Percentiles rank a stretch among this genome's conserved stretches.
Conservation (phyloP, 495 filamentous ascomycete species). For the Penicillium odoratum region DNA sequence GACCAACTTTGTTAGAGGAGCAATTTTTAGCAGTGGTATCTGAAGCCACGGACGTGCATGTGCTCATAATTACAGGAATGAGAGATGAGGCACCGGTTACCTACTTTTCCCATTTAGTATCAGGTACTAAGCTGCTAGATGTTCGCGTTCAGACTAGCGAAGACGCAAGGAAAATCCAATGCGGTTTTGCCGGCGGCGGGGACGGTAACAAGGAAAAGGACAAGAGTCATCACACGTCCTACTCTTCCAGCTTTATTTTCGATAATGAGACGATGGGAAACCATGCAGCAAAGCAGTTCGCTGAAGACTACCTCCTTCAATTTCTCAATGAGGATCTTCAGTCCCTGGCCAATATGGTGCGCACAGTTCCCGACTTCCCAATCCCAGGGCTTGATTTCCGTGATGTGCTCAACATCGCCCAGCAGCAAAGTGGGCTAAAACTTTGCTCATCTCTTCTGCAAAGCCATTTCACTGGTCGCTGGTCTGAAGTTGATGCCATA, state of each 20-base stretch:
- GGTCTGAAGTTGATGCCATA: constrained; percentile 48
- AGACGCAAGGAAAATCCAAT: constrained; percentile 43
- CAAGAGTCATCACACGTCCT: constrained; percentile 31
- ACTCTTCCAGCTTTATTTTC: constrained; percentile 51
- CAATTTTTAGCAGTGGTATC: constrained; percentile 55
- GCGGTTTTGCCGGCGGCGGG: constrained; percentile 26
- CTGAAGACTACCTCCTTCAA: constrained; percentile 47
- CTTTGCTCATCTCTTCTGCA: constrained; percentile 56
- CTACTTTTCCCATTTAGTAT: constrained; percentile 55
- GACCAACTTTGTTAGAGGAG: constrained; percentile 52
- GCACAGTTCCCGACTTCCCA: constrained; percentile 51
- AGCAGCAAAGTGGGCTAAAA: constrained; percentile 52
- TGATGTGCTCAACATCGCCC: constrained; percentile 59
- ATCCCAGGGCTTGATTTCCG: constrained; percentile 53
- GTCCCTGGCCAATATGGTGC: constrained; percentile 54
- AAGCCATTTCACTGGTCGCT: constrained; percentile 50
- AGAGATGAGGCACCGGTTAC: constrained; percentile 62
- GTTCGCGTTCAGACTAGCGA: constrained; percentile 50
- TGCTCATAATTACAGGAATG: constrained; percentile 66
- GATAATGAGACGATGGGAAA: constrained; percentile 47
- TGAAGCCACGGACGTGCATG: constrained; percentile 47
- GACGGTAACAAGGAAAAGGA: constrained; percentile 23
- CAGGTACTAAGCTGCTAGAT: constrained; percentile 55
- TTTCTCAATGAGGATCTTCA: constrained; percentile 51
- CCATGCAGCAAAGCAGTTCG: constrained; percentile 43